These are phyloP conservation scores for Geotrichum klebahnii DNA, from an alignment of 1,139 yeast genomes.

Conservation along the genomic window DNA sequence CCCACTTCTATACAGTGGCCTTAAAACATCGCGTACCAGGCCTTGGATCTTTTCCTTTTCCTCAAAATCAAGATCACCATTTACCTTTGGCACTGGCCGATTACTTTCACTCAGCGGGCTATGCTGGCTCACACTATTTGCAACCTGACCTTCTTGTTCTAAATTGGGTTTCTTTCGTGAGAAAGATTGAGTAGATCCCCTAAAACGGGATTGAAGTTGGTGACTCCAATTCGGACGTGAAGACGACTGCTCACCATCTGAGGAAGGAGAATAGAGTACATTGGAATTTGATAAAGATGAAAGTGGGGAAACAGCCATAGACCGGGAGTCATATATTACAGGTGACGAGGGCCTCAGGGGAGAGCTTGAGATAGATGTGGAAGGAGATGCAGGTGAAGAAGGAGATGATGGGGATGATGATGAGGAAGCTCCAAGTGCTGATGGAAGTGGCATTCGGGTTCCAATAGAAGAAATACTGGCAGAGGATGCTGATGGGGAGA, in stretches of 20 bases:
- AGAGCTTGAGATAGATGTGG: constrained; percentile 5
- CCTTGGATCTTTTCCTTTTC: constrained; percentile 52
- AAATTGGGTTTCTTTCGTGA: background rate
- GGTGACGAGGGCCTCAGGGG: constrained; percentile 9
- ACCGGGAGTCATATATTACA: constrained; percentile 1
- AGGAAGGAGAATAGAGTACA: background rate
- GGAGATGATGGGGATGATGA: constrained; percentile 2
- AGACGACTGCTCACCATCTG: background rate
- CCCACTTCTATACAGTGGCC: constrained; percentile 47
- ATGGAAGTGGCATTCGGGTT: background rate
- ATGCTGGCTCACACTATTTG: too few relatives aligned
- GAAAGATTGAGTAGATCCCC: background rate
- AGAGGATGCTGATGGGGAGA: constrained; percentile 20
- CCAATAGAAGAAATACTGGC: background rate
- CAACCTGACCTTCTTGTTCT: background rate
- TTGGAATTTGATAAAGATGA: background rate
- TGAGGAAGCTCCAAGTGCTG: constrained; percentile 1
- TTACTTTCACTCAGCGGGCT: background rate
- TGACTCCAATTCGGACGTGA: background rate
- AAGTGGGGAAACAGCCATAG: constrained; percentile 1
- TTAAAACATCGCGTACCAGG: constrained; percentile 49
- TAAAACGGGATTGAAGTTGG: background rate
- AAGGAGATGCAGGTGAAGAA: constrained; percentile 12
- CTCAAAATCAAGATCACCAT: constrained; percentile 38
- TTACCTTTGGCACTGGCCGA: background rate